Evolutionary conservation across 441 rosid genomes (phyloP).

Genomic region (Gossypium schwendimanii): DNA sequence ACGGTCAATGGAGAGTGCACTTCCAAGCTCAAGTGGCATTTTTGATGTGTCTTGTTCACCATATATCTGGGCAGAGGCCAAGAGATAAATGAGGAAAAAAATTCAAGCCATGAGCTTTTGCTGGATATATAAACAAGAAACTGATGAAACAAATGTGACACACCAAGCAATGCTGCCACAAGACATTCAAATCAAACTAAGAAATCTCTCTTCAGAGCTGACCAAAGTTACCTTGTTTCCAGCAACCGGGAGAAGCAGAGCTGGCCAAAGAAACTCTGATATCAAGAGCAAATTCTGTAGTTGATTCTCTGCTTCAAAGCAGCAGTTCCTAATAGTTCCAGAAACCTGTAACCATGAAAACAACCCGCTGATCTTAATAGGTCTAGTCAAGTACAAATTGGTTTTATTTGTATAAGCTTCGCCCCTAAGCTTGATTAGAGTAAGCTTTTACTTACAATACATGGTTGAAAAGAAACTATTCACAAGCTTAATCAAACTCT

Average conservation of each 20-base stretch:
- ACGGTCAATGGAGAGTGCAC: conserved; percentile 78
- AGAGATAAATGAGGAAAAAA: conserved; percentile 2
- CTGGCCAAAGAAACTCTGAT: conserved; percentile 93
- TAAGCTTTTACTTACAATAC: neutral
- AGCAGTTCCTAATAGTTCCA: conserved; percentile 82
- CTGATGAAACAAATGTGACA: neutral
- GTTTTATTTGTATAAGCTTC: conserved; percentile 11
- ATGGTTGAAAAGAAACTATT: neutral
- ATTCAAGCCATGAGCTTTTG: conserved; percentile 7
- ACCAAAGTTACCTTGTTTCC: conserved; percentile 54
- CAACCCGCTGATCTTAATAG: conserved; percentile 8
- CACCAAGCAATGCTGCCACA: neutral
- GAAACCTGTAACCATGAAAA: conserved; percentile 51
- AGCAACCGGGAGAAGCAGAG: conserved; percentile 83
- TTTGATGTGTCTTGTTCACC: conserved; percentile 55
- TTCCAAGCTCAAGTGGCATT: conserved; percentile 85
- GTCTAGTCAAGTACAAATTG: conserved; percentile 6
- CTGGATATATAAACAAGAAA: conserved; percentile 1
- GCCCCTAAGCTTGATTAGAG: neutral
- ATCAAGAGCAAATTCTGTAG: conserved; percentile 71
- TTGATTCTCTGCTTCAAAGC: conserved; percentile 85
- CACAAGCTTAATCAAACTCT: neutral
- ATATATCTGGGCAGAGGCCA: conserved; percentile 39
- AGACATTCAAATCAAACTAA: neutral
- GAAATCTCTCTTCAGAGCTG: neutral